Percentiles rank a stretch among this genome's conserved stretches.
Evolutionary conservation across 352 stramenopile species (phyloP).

Genomic region (Pythium dissotocum): DNA sequence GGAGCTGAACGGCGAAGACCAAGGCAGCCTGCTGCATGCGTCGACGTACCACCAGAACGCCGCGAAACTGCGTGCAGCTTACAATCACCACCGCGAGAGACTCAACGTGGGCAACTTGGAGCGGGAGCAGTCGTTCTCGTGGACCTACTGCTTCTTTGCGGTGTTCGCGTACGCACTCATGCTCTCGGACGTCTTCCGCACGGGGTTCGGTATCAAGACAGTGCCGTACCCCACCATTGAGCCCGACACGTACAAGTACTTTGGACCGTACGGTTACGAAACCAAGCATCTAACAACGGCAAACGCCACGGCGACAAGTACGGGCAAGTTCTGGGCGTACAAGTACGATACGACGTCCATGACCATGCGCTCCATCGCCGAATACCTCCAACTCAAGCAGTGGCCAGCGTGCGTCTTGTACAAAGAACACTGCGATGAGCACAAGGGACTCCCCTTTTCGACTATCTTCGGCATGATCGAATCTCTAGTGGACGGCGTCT

Average conservation of each 20-base stretch:
- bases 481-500: slow-evolving; percentile 2
- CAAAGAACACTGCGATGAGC: slow-evolving; percentile 7
- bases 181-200: neutral
- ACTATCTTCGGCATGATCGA: slow-evolving; percentile 14
- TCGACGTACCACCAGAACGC: neutral
- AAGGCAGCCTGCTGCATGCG: neutral
- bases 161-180: neutral
- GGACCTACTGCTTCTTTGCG: neutral
- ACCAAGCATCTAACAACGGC: slow-evolving; percentile 1
- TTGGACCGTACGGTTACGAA: slow-evolving; percentile 11
- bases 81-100: neutral
- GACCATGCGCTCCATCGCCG: neutral
- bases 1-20: too few species aligned
- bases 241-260: slow-evolving; percentile 7
- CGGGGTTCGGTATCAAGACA: too few species aligned
- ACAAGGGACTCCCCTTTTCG: neutral
- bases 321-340: slow-evolving; percentile 12
- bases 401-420: slow-evolving; percentile 18
- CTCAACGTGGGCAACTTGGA: slow-evolving; percentile 3
- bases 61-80: neutral
- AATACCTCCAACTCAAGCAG: neutral
- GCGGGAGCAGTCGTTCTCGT: slow-evolving; percentile 8
- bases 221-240: slow-evolving; percentile 2
- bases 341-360: slow-evolving; percentile 23
- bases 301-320: neutral